Conservation (phyloP, 2,329 filamentous ascomycete species). For the Ophiostoma piceae region DNA sequence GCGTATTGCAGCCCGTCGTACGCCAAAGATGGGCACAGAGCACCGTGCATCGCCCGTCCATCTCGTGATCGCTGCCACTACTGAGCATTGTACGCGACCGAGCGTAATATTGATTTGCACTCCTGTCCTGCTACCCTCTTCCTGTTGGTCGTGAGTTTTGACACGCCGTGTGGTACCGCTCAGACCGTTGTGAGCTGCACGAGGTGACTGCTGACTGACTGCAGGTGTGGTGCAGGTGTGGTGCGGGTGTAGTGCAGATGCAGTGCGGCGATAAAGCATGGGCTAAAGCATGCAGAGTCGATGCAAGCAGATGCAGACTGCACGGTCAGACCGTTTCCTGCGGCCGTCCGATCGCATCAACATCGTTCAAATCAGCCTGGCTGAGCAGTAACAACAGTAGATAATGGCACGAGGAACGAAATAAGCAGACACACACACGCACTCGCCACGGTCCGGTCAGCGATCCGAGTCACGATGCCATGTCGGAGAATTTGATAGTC, state of each 20-base stretch:
- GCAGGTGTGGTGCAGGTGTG: neutral
- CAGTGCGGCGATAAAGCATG: neutral
- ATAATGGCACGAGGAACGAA: neutral
- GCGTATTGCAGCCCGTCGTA: neutral
- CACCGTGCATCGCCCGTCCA: neutral
- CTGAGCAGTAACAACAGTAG: neutral
- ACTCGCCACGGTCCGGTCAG: neutral
- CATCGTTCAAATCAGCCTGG: neutral
- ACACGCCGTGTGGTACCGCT: neutral
- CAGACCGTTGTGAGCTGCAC: neutral
- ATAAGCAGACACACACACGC: neutral
- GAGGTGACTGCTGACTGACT: neutral
- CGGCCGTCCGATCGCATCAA: neutral
- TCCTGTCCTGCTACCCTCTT: neutral
- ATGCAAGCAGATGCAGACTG: neutral
- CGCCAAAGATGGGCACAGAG: neutral
- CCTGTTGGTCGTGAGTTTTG: neutral
- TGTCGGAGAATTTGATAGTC: neutral
- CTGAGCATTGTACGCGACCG: neutral
- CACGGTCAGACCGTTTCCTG: constrained; percentile 1
- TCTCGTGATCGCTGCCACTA: neutral
- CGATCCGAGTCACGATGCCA: neutral
- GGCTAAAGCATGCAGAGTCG: too few relatives aligned
- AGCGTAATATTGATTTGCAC: neutral
- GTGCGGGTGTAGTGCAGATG: neutral